A percentile compares a stretch with the other conserved stretches of the same genome.
Evolutionary conservation across 352 stramenopile species (phyloP).

Genomic region (Globisporangium irregulare): DNA sequence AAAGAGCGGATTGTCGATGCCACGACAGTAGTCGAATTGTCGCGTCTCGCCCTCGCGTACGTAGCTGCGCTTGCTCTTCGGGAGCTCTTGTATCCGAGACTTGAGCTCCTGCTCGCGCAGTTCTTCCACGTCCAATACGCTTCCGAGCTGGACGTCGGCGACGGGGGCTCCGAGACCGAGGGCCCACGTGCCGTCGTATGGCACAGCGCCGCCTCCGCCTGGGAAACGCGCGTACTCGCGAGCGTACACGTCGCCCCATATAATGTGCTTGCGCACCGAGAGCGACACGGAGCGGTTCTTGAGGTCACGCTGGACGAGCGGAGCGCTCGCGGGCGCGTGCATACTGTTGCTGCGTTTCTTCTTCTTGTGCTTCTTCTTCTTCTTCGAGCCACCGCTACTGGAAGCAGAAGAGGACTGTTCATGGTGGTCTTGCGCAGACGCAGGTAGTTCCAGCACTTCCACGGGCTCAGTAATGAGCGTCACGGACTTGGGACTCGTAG

Average conservation of each 20-base stretch:
- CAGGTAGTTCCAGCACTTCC: constrained; percentile 35
- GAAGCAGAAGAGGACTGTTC: not conserved
- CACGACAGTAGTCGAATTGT: constrained; percentile 80
- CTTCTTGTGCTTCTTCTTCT: constrained; percentile 73
- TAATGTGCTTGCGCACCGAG: constrained; percentile 61
- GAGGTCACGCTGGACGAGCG: constrained; percentile 17
- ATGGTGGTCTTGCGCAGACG: constrained; percentile 14
- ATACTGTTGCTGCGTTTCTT: constrained; percentile 73
- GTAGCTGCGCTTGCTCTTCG: constrained; percentile 50
- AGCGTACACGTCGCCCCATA: constrained; percentile 68
- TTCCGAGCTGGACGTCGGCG: constrained; percentile 65
- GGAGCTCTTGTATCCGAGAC: constrained; percentile 52
- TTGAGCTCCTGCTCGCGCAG: constrained; percentile 46
- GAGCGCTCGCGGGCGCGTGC: constrained; percentile 36
- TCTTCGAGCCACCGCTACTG: constrained; percentile 26
- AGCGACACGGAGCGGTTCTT: constrained; percentile 72
- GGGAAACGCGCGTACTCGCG: constrained; percentile 81
- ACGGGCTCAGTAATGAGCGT: constrained; percentile 40
- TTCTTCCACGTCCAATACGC: constrained; percentile 67
- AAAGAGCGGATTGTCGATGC: constrained; percentile 77
- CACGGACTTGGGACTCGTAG: constrained; percentile 34
- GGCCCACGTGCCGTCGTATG: constrained; percentile 81
- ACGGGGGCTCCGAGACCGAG: constrained; percentile 64
- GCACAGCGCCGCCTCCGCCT: constrained; percentile 66
- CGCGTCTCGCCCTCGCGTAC: constrained; percentile 69